Conservation (phyloP, 164 flowering plant species). For the Macadamia tetraphylla region DNA sequence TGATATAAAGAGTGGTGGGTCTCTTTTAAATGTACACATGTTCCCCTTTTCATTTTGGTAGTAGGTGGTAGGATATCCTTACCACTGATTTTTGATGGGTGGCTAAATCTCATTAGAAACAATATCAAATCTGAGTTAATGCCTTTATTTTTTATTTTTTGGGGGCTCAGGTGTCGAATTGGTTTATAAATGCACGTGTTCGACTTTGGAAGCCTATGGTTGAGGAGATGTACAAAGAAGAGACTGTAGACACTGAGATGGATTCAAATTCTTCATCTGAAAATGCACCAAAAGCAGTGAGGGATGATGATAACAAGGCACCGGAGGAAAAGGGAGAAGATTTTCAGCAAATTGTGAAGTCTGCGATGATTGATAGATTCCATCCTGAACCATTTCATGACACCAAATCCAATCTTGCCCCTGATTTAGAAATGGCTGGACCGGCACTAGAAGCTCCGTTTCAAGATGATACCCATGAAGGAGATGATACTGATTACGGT, state of each 20-base stretch:
- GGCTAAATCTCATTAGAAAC: too few species aligned
- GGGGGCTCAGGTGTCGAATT: constrained; percentile 75
- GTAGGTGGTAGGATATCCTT: too few species aligned
- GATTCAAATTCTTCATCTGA: constrained; percentile 76
- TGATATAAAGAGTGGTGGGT: background rate
- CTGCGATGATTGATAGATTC: constrained; percentile 34
- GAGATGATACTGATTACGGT: constrained; percentile 31
- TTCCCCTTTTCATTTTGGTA: background rate
- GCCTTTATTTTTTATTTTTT: background rate
- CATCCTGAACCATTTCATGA: constrained; percentile 30
- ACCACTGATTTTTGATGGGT: too few species aligned
- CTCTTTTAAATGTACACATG: background rate
- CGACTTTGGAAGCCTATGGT: constrained; percentile 99
- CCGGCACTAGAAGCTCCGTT: constrained; percentile 16
- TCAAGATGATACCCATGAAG: constrained; percentile 21
- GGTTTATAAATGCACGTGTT: constrained; percentile 96
- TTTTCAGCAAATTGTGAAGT: constrained; percentile 33
- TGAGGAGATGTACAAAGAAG: constrained; percentile 98
- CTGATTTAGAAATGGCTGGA: constrained; percentile 44
- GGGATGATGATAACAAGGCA: constrained; percentile 29
- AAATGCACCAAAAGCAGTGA: constrained; percentile 31
- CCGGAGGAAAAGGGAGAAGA: constrained; percentile 50
- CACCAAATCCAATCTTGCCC: constrained; percentile 29
- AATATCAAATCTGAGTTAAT: too few species aligned
- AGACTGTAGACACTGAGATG: constrained; percentile 63